A percentile compares a stretch with the other conserved stretches of the same genome.
Conservation (phyloP, 1,139 yeast species). For the Zygosaccharomyces pseudobailii region DNA sequence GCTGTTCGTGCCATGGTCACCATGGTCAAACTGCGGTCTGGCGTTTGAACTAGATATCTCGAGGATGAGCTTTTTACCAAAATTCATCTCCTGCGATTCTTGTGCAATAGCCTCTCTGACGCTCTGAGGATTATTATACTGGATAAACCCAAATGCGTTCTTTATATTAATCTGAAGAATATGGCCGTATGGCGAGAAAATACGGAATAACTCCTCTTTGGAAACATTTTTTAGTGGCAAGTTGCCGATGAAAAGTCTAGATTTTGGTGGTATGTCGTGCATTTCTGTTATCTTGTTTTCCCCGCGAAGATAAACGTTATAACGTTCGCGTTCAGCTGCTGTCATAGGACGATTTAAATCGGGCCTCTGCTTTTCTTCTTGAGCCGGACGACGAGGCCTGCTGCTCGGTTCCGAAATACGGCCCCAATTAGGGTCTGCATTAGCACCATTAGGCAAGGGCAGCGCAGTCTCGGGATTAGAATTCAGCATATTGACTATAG, state of each 20-base stretch:
- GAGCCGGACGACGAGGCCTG: slow-evolving; percentile 36
- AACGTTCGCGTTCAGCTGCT: slow-evolving; percentile 49
- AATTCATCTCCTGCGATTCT: slow-evolving; percentile 61
- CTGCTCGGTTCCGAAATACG: slow-evolving; percentile 2
- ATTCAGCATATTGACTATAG: slow-evolving; percentile 30
- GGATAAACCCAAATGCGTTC: slow-evolving; percentile 81
- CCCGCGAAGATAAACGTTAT: slow-evolving; percentile 41
- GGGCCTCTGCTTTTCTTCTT: slow-evolving; percentile 50
- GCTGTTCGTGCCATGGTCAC: slow-evolving; percentile 35
- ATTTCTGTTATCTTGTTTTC: slow-evolving; percentile 45
- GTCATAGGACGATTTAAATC: slow-evolving; percentile 54
- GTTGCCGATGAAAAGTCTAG: slow-evolving; percentile 79
- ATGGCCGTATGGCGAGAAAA: slow-evolving; percentile 68
- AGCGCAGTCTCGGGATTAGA: slow-evolving; percentile 27
- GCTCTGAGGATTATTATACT: slow-evolving; percentile 58
- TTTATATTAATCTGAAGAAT: slow-evolving; percentile 73
- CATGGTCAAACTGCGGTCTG: slow-evolving; percentile 36
- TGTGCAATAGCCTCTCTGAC: slow-evolving; percentile 65
- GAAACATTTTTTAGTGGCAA: slow-evolving; percentile 68
- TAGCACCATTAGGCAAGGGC: slow-evolving; percentile 10
- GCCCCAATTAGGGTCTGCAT: slow-evolving; percentile 5
- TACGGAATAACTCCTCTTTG: slow-evolving; percentile 65
- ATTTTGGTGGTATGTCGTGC: slow-evolving; percentile 70
- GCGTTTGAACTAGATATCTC: slow-evolving; percentile 69
- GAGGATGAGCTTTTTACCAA: slow-evolving; percentile 57